phyloP scores from a whole-genome alignment of 345 rosid genomes.

The Lepidium africanum region DNA sequence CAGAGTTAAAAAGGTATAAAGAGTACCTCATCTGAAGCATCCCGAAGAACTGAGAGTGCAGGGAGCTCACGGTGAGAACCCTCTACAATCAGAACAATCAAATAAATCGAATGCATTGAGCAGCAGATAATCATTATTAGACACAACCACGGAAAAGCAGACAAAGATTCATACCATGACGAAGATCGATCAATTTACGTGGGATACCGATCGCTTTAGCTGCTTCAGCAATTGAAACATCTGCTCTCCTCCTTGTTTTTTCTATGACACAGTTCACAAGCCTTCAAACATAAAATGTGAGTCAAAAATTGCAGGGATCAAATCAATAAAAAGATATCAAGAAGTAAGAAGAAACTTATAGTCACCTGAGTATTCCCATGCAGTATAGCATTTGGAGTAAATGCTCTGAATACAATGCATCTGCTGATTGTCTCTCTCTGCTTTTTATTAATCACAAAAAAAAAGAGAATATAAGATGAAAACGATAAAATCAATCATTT shows the following conservation, averaged over 20 bases:
- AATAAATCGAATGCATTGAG: background rate
- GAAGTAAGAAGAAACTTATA: background rate
- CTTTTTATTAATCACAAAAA: slow-evolving; percentile 7
- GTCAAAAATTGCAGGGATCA: background rate
- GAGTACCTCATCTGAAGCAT: slow-evolving; percentile 61
- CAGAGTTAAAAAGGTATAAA: background rate
- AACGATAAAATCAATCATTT: background rate
- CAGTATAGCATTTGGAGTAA: slow-evolving; percentile 71
- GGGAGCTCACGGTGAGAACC: slow-evolving; percentile 88
- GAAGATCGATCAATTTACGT: slow-evolving; percentile 75
- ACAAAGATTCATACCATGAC: slow-evolving; percentile 61
- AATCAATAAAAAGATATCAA: background rate
- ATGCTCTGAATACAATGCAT: slow-evolving; percentile 57
- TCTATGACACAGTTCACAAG: slow-evolving; percentile 89
- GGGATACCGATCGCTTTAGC: slow-evolving; percentile 80
- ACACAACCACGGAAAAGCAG: slow-evolving; percentile 2
- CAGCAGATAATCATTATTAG: background rate
- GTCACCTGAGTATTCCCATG: slow-evolving; percentile 87
- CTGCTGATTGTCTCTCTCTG: slow-evolving; percentile 39
- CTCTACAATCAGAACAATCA: slow-evolving; percentile 40
- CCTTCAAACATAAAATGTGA: slow-evolving; percentile 33
- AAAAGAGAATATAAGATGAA: background rate
- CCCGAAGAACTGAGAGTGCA: slow-evolving; percentile 63
- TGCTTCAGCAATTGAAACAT: slow-evolving; percentile 81
- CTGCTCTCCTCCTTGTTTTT: slow-evolving; percentile 62